These are phyloP conservation scores for Colletotrichum noveboracense DNA, from an alignment of 2,329 filamentous ascomycete genomes.

Conservation along the genomic window DNA sequence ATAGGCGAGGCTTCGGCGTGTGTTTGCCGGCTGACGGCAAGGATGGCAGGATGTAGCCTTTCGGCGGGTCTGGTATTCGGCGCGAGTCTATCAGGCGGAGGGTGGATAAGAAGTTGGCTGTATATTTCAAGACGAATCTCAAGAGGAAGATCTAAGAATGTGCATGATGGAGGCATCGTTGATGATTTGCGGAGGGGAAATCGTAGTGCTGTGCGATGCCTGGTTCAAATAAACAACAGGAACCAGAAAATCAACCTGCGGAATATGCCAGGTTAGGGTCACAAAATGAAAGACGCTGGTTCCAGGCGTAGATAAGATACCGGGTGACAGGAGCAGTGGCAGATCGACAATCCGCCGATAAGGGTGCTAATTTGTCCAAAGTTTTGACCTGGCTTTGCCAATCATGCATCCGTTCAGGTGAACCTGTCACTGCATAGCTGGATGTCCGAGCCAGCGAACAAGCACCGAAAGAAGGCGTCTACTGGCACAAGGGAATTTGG, in stretches of 20 bases:
- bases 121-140: slow-evolving; percentile 55
- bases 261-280: not conserved
- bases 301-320: not conserved
- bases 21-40: slow-evolving; percentile 44
- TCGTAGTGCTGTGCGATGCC: not conserved
- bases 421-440: not conserved
- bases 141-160: slow-evolving; percentile 45
- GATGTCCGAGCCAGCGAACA: not conserved
- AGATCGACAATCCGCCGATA: not conserved
- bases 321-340: not conserved
- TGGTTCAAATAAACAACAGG: not conserved
- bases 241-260: not conserved
- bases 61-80: slow-evolving; percentile 6
- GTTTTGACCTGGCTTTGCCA: not conserved
- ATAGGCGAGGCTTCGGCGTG: slow-evolving; percentile 44
- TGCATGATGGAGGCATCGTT: not conserved
- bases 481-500: not conserved
- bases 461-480: not conserved
- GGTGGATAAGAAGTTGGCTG: slow-evolving; percentile 43
- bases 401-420: not conserved
- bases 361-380: not conserved
- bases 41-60: slow-evolving; percentile 41
- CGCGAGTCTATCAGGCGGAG: slow-evolving; percentile 19
- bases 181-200: not conserved
- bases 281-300: not conserved